Evolutionary conservation across 2,329 filamentous ascomycete species (phyloP), one percentile per base, ranked within the genome.

Genomic region (Verticillium dahliae): DNA sequence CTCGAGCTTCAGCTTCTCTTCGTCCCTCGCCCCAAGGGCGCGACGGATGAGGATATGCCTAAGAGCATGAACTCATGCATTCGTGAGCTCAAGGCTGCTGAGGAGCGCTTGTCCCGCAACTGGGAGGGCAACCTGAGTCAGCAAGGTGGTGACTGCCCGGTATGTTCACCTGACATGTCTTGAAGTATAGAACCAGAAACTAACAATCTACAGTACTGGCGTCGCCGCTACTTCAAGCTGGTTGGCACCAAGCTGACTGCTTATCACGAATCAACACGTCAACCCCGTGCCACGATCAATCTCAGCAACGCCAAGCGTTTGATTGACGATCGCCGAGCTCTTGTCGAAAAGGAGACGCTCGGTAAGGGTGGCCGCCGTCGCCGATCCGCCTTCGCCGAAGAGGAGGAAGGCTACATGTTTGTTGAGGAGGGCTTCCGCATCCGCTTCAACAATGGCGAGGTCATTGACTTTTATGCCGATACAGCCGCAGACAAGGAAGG

Each of bases 341-440:
- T 99, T 57, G 91, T 89, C 6, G 90, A 97, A 70, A 92, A 91
- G 67, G 91, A 96, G 71, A 91, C 89, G 0, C 87, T 84, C 14
- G 90, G 89, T 62, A 90, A 88, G 72, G 85, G 85, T 65, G 91
- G 92, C 61, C 88, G 87, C 68, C 90, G 95, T 54, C 90, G 95
- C 61, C 92, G 96, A 74, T 97, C 93, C 38, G 95, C 91, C 11
- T 99, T 99, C 74, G 93, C 94, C 1, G 95, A 98, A 75, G 95
- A 99, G 67, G 95, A 99, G 76, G 95, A 99, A 73, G 95, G 95
- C 52, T 99, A 99, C 80, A 97, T 97, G 90, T 99, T 99, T 74
- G 94, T 99, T 60, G 95, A 99, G 75, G 95, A 99, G 74, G 95
- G 95, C 2, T 99, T 99, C 88, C 91, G 95, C 50, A 96, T 99